Conservation (phyloP, 2,329 filamentous ascomycete genomes). For the Hypocrella siamensis region DNA sequence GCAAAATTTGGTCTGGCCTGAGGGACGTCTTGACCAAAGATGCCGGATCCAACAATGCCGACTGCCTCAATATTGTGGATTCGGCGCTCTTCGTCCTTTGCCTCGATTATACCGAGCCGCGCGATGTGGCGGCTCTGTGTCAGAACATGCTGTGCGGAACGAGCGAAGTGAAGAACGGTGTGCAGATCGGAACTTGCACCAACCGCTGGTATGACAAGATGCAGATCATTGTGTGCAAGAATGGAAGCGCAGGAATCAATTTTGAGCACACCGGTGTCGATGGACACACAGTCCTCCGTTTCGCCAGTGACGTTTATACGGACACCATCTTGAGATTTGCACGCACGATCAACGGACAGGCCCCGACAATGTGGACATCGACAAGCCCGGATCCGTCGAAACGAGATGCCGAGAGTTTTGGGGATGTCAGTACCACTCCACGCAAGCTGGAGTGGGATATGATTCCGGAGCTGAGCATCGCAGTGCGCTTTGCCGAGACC, state of each 20-base stretch:
- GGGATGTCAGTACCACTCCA: conserved; percentile 82
- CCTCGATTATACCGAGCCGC: conserved; percentile 80
- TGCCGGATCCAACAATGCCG: conserved; percentile 81
- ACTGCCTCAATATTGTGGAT: conserved; percentile 91
- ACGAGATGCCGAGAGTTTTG: conserved; percentile 78
- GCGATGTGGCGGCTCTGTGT: conserved; percentile 69
- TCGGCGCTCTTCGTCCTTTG: conserved; percentile 86
- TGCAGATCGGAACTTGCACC: conserved; percentile 94
- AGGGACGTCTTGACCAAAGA: conserved; percentile 78
- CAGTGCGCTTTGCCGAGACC: conserved; percentile 88
- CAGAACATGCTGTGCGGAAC: conserved; percentile 98
- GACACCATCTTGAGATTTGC: conserved; percentile 96
- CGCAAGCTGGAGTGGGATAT: conserved; percentile 98
- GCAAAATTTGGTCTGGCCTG: conserved; percentile 87
- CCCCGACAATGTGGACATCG: conserved; percentile 82
- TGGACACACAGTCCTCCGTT: conserved; percentile 89
- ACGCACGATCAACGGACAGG: conserved; percentile 84
- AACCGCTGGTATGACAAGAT: conserved; percentile 99
- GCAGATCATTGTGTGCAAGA: conserved; percentile 98
- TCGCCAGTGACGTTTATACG: conserved; percentile 92
- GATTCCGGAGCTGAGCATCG: conserved; percentile 78
- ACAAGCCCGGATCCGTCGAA: conserved; percentile 85
- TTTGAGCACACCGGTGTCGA: conserved; percentile 98
- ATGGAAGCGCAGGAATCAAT: conserved; percentile 96
- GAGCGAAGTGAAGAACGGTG: conserved; percentile 76